Evolutionary conservation across 176 grass and related monocot genomes (phyloP).

Genomic region (Canna indica): DNA sequence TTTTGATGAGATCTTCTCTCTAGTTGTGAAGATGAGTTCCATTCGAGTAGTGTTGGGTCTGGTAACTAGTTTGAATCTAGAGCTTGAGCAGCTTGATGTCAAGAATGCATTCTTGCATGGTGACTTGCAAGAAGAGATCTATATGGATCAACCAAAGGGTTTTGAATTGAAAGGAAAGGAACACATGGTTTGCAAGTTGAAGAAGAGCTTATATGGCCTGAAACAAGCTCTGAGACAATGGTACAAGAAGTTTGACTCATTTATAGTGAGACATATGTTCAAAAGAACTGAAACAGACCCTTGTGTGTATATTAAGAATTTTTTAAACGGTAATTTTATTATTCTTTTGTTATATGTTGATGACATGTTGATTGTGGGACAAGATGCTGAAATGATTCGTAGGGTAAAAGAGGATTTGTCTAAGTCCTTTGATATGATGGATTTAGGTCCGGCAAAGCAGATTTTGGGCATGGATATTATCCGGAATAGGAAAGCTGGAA

Average conservation of each 20-base stretch:
- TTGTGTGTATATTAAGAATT: constrained; percentile 4
- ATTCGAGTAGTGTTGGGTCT: no score
- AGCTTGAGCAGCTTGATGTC: no score
- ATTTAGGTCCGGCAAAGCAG: background rate
- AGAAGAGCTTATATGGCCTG: constrained; percentile 5
- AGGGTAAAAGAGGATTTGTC: background rate
- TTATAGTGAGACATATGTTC: background rate
- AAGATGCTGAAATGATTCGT: no score
- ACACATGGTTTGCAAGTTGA: constrained; percentile 5
- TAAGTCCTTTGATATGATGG: background rate
- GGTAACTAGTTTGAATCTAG: no score
- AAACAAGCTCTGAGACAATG: constrained; percentile 4
- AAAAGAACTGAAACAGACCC: background rate
- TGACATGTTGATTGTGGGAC: no score
- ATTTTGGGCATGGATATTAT: background rate
- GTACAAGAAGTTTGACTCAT: no score
- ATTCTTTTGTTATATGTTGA: no score
- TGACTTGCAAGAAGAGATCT: background rate
- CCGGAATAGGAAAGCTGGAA: background rate
- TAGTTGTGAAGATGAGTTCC: background rate
- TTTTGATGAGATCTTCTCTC: no score
- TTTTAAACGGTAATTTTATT: no score
- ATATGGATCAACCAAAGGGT: background rate
- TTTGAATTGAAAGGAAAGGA: background rate
- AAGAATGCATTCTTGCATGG: background rate